Conservation (phyloP, 2,329 filamentous ascomycete genomes). For the Fusarium ramigenum region DNA sequence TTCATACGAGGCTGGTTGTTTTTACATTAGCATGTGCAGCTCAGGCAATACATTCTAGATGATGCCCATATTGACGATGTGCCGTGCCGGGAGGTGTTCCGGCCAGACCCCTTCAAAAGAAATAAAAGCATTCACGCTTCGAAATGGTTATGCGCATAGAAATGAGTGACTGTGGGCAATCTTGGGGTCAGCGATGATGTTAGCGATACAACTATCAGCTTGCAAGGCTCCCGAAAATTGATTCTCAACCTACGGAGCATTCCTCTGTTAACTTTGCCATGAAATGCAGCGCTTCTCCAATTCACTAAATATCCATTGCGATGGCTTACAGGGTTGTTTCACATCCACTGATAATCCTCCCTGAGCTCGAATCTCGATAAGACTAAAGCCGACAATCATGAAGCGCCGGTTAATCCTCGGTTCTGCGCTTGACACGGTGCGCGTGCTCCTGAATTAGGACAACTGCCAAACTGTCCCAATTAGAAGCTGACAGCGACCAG, state of each 20-base stretch:
- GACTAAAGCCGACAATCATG: background rate
- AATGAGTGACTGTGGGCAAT: background rate
- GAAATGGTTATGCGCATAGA: background rate
- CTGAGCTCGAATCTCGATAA: constrained; percentile 3
- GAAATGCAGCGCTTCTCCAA: background rate
- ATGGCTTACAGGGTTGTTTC: constrained; percentile 4
- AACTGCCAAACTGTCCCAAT: constrained; percentile 46
- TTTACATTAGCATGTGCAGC: constrained; percentile 53
- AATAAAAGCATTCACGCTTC: constrained; percentile 38
- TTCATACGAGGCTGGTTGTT: constrained; percentile 51
- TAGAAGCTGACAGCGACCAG: constrained; percentile 28
- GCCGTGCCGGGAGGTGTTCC: constrained; percentile 34
- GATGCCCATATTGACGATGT: constrained; percentile 45
- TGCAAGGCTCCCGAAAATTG: background rate
- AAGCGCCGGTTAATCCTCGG: constrained; percentile 41
- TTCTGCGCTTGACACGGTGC: constrained; percentile 25
- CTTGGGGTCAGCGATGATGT: background rate
- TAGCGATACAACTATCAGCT: background rate
- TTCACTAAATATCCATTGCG: background rate
- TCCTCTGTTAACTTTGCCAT: background rate
- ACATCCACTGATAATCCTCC: constrained; percentile 22
- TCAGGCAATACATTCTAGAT: constrained; percentile 52
- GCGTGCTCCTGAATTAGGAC: constrained; percentile 46
- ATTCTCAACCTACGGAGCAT: too few relatives aligned
- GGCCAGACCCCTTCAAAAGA: constrained; percentile 33